Evolutionary conservation across 78 protist species (phyloP).

Genomic region (Monocercomonoides exilis): DNA sequence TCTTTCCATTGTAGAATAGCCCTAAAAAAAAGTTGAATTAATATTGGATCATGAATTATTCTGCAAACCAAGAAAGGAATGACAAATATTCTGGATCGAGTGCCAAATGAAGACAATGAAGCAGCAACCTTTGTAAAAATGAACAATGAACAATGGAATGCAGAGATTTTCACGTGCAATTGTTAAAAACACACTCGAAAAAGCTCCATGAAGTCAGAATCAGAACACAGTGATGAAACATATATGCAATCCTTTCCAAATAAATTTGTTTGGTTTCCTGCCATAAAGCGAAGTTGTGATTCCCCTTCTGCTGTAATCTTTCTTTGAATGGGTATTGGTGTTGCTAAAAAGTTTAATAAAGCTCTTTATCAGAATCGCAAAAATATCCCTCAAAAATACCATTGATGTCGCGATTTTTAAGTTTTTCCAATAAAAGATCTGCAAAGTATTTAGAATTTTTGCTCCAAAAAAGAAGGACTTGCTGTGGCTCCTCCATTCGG

Average conservation of each 20-base stretch:
- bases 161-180: neutral
- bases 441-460: too few relatives aligned
- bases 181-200: slow-evolving; percentile 1
- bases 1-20: slow-evolving; percentile 33
- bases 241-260: neutral
- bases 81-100: slow-evolving; percentile 20
- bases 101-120: slow-evolving; percentile 8
- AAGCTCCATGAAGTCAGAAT: neutral
- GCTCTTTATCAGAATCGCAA: too few relatives aligned
- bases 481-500: too few relatives aligned
- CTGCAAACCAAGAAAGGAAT: slow-evolving; percentile 22
- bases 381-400: too few relatives aligned
- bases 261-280: too few relatives aligned
- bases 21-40: neutral
- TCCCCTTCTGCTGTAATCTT: too few relatives aligned
- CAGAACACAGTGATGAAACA: neutral
- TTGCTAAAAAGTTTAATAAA: too few relatives aligned
- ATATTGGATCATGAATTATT: neutral
- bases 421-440: too few relatives aligned
- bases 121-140: slow-evolving; percentile 11
- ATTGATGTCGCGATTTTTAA: too few relatives aligned
- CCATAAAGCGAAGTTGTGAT: too few relatives aligned
- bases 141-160: neutral
- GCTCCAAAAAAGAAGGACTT: too few relatives aligned
- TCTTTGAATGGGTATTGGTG: too few relatives aligned